Conservation (phyloP, 2,329 filamentous ascomycete genomes). For the Cryphonectria carpinicola region DNA sequence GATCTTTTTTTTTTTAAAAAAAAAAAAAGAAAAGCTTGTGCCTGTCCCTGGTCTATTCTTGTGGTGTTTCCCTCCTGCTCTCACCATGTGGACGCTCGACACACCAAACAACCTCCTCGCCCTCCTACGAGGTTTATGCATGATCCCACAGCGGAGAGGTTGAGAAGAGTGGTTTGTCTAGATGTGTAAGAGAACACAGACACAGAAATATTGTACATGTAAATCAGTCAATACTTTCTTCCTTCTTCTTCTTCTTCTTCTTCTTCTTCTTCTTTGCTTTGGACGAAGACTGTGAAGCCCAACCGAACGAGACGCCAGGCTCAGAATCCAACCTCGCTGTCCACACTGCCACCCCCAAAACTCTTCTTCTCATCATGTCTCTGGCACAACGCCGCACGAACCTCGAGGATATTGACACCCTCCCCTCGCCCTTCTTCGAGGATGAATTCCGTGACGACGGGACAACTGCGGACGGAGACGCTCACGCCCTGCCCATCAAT, state of each 20-base stretch:
- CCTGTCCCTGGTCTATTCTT: background rate
- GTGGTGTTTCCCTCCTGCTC: background rate
- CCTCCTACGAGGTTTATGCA: background rate
- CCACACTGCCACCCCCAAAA: background rate
- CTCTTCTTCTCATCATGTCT: constrained; percentile 16
- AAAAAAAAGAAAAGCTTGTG: background rate
- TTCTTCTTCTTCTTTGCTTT: background rate
- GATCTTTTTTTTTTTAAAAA: background rate
- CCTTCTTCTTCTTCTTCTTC: background rate
- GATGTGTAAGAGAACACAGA: background rate
- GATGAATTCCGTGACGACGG: background rate
- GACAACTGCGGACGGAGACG: background rate
- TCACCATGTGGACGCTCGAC: background rate
- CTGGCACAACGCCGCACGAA: constrained; percentile 27
- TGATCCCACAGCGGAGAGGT: background rate
- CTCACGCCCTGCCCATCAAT: background rate
- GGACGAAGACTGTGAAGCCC: background rate
- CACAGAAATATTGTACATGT: background rate
- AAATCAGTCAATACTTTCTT: background rate
- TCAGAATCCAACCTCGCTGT: background rate
- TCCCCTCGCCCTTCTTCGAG: background rate
- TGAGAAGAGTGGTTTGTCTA: background rate
- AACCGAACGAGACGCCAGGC: background rate
- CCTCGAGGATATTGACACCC: constrained; percentile 20
- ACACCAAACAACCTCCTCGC: background rate